Evolutionary conservation across 2,329 filamentous ascomycete genomes (phyloP), one percentile per base, ranked within the genome.

Genomic region (Penicillium sp.): DNA sequence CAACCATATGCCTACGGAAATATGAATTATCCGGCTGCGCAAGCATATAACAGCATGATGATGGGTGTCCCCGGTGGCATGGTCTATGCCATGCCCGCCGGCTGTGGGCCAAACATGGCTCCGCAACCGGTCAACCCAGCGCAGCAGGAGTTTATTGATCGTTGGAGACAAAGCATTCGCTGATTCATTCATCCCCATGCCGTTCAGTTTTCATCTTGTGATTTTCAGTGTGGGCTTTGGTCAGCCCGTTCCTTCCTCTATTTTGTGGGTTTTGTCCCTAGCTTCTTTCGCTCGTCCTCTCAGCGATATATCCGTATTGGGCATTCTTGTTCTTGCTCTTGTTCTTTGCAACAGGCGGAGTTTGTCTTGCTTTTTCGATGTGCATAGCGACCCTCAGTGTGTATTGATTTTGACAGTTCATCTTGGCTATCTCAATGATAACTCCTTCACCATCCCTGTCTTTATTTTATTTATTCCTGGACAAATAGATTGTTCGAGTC

Each of bases 121-220:
- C 61, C 65, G 49, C 64, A 62, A 27, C 58, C 62, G n/a, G 67
- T 77, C 60, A 72, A 79, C 59, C 66, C 72, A 4, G 69, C 69
- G 45, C 77, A 80, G 59, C 69, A 77, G 46, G 78, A 76, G 49
- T 68, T 77, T 49, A 81, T 83, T 65, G 78, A 83, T 67, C 76
- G 74, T 32, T 83, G 80, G 80, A 74, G 80, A 59, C 71, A 77
- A 53, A 70, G 69, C 47, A 64, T 72, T 46, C 57, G 56, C 32
- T 66, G 57, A 33, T 37, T 39, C 29, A 46, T 46, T 39, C 45
- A 28, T 29, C 39, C 50, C 12, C 40, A 44, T 47, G 33, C 39
- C 12, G 43, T 13, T 49, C 45, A 18, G 3, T 18, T 35, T 41
- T 44, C 11, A 39, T 49, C 1, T 49, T 9, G 9, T 25, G 4